phyloP scores from a whole-genome alignment of 345 rosid species.

The Rhodamnia rubescens region DNA sequence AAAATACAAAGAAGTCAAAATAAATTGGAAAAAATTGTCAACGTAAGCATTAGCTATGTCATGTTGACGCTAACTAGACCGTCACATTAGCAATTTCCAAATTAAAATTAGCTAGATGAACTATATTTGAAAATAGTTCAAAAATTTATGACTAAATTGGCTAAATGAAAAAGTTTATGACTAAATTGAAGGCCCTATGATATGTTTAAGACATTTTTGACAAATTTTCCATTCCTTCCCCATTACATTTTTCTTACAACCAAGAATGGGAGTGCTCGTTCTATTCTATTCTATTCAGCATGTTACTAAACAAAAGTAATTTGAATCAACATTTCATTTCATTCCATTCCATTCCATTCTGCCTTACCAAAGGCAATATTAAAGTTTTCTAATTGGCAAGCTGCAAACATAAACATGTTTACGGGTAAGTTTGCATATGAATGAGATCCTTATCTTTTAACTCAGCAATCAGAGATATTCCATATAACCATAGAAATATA shows the following conservation, averaged over 20 bases:
- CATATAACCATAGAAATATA: background rate
- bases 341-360: background rate
- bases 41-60: background rate
- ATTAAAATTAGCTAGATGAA: background rate
- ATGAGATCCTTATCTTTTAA: background rate
- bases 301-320: background rate
- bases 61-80: background rate
- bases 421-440: background rate
- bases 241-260: background rate
- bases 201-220: background rate
- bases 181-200: background rate
- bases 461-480: background rate
- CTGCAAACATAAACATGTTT: background rate
- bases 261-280: background rate
- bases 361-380: background rate
- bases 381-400: background rate
- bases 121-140: background rate
- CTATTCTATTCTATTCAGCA: background rate
- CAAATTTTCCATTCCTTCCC: background rate
- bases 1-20: background rate
- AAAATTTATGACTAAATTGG: background rate
- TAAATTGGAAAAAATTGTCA: accelerated
- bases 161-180: background rate
- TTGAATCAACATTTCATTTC: background rate
- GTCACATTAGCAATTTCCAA: background rate